Percentiles rank a stretch among this genome's conserved stretches.
Conservation (phyloP, 495 filamentous ascomycete genomes). For the Xylaria grammica region DNA sequence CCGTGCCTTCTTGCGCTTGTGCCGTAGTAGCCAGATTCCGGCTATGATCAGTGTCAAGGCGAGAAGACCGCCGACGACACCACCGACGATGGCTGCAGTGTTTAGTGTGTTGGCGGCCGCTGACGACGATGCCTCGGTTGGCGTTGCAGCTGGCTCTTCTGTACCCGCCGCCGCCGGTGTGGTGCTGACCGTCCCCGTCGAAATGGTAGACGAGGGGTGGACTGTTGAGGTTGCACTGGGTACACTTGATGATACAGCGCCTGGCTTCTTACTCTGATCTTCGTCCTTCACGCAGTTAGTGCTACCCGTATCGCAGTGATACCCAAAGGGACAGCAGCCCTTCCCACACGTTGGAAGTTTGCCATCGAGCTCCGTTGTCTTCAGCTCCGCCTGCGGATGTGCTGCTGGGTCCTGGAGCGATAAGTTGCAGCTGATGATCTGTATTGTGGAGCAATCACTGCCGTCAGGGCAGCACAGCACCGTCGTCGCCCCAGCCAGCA, state of each 20-base stretch:
- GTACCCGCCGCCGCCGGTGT: slow-evolving; percentile 23
- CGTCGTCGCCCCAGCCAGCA: slow-evolving; percentile 69
- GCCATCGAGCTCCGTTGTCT: slow-evolving; percentile 68
- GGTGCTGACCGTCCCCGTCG: not conserved
- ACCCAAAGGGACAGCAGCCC: slow-evolving; percentile 76
- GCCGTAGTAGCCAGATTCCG: slow-evolving; percentile 25
- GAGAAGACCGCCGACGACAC: slow-evolving; percentile 38
- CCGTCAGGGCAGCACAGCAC: slow-evolving; percentile 78
- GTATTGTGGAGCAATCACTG: slow-evolving; percentile 65
- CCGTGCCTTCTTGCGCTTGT: slow-evolving; percentile 32
- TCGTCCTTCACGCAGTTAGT: slow-evolving; percentile 43
- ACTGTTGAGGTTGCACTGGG: slow-evolving; percentile 37
- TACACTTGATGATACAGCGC: slow-evolving; percentile 37
- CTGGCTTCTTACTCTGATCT: slow-evolving; percentile 45
- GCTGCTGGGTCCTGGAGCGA: slow-evolving; percentile 65
- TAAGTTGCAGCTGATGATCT: slow-evolving; percentile 74
- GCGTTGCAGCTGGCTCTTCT: slow-evolving; percentile 7
- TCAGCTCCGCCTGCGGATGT: slow-evolving; percentile 66
- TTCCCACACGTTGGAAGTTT: slow-evolving; percentile 61
- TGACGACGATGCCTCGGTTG: slow-evolving; percentile 21
- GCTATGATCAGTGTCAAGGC: slow-evolving; percentile 30
- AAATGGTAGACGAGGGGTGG: slow-evolving; percentile 11
- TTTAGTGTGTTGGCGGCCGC: slow-evolving; percentile 25
- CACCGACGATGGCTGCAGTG: slow-evolving; percentile 36
- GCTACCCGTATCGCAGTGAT: slow-evolving; percentile 60